phyloP scores from a whole-genome alignment of 306 rosid species.

The Vigna reflexopilosa region DNA sequence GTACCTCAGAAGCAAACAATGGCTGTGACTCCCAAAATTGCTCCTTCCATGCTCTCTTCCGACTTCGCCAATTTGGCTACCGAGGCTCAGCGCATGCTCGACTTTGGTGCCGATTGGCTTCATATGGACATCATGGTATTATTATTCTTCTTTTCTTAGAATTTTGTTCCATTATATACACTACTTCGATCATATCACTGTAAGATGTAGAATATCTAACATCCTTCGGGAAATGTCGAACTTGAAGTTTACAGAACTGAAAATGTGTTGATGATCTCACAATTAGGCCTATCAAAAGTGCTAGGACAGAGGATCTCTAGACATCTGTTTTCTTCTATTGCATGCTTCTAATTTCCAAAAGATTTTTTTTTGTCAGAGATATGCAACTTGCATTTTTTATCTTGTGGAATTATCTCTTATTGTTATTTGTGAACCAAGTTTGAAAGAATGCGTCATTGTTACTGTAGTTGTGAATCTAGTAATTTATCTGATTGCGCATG shows the following conservation, averaged over 20 bases:
- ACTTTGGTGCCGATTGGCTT: constrained; percentile 96
- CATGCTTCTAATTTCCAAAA: neutral
- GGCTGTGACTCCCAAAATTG: constrained; percentile 77
- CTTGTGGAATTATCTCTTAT: neutral
- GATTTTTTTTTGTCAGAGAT: neutral
- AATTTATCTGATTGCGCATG: neutral
- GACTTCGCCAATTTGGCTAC: constrained; percentile 96
- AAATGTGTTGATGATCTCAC: too few relatives aligned
- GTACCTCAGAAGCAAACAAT: neutral
- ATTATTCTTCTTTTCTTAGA: neutral
- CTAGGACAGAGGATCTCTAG: too few relatives aligned
- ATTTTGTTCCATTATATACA: too few relatives aligned
- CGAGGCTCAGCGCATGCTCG: constrained; percentile 82
- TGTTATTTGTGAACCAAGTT: neutral
- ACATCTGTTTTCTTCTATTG: neutral
- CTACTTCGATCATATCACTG: too few relatives aligned
- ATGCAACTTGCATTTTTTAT: neutral
- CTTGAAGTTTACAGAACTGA: too few relatives aligned
- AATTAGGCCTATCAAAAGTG: too few relatives aligned
- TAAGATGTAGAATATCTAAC: too few relatives aligned
- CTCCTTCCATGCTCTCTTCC: constrained; percentile 97
- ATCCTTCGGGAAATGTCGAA: too few relatives aligned
- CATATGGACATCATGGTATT: constrained; percentile 98
- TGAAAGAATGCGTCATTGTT: neutral
- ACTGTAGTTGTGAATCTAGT: too few relatives aligned